These are phyloP conservation scores for Antitrichia curtipendula DNA, from an alignment of 225 moss, liverwort and hornwort genomes.

Conservation along the genomic window DNA sequence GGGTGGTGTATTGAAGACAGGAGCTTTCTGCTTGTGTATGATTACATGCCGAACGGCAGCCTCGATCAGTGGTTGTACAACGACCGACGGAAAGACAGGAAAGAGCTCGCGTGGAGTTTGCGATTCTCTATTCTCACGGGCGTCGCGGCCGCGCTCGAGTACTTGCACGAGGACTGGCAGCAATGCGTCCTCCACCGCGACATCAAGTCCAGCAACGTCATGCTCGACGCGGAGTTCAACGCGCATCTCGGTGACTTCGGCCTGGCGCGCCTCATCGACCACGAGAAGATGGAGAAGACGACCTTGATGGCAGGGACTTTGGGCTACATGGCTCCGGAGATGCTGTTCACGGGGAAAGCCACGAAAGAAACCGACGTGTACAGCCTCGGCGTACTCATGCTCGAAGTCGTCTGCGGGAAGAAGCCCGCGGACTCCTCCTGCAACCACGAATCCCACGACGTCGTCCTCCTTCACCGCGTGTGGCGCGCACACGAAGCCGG, in stretches of 20 bases:
- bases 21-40: conserved; percentile 40
- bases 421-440: neutral
- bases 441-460: neutral
- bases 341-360: conserved; percentile 24
- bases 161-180: conserved; percentile 42
- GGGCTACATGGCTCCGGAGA: conserved; percentile 68
- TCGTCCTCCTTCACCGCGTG: conserved; percentile 14
- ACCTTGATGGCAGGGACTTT: conserved; percentile 36
- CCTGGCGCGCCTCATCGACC: conserved; percentile 37
- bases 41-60: conserved; percentile 71
- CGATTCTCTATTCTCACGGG: conserved; percentile 24
- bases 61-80: conserved; percentile 54
- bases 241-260: conserved; percentile 41
- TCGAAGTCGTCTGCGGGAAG: conserved; percentile 27
- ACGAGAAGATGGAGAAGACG: conserved; percentile 36
- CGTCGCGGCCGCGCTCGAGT: conserved; percentile 28
- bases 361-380: conserved; percentile 54
- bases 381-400: conserved; percentile 53
- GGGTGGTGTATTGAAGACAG: conserved; percentile 59
- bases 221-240: conserved; percentile 28
- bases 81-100: neutral
- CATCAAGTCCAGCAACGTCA: conserved; percentile 45
- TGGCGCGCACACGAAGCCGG: conserved; percentile 26
- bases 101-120: conserved; percentile 8
- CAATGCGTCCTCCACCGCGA: conserved; percentile 44